phyloP scores from a whole-genome alignment of 805 yeast species.

The Saccharomycopsis sp. region DNA sequence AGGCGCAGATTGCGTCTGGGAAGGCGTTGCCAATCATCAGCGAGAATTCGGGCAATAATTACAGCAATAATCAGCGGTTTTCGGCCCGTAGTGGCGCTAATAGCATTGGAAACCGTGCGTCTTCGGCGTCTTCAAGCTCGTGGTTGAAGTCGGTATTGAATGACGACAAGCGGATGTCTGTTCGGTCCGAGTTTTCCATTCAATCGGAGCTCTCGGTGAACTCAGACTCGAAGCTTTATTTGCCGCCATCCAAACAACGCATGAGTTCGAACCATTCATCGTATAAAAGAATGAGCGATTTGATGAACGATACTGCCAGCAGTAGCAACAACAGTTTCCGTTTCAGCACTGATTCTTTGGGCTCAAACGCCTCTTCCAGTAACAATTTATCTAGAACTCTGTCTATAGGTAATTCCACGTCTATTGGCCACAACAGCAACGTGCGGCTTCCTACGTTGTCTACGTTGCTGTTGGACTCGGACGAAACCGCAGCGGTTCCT shows the following conservation, averaged over 20 bases:
- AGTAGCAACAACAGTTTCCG: background rate
- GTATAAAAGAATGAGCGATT: constrained; percentile 7
- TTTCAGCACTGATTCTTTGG: background rate
- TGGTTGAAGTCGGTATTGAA: constrained; percentile 8
- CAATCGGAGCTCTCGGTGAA: constrained; percentile 13
- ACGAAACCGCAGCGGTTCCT: background rate
- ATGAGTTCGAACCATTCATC: background rate
- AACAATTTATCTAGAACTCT: constrained; percentile 5
- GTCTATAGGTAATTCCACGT: background rate
- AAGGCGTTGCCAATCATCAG: constrained; percentile 16
- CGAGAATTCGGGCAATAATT: constrained; percentile 6
- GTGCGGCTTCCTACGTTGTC: constrained; percentile 12
- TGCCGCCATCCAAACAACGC: constrained; percentile 11
- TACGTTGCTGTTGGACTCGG: constrained; percentile 11
- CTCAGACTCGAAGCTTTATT: constrained; percentile 17
- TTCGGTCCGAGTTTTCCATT: constrained; percentile 12
- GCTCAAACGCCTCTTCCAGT: background rate
- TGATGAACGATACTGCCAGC: constrained; percentile 4
- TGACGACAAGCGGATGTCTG: constrained; percentile 18
- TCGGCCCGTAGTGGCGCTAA: constrained; percentile 3
- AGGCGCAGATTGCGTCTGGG: constrained; percentile 18
- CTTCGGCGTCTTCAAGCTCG: constrained; percentile 1
- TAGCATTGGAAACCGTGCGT: background rate
- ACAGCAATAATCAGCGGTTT: background rate
- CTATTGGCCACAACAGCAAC: background rate